Conservation (phyloP, 108 stramenopile species). For the Cyclostephanos tholiformis region DNA sequence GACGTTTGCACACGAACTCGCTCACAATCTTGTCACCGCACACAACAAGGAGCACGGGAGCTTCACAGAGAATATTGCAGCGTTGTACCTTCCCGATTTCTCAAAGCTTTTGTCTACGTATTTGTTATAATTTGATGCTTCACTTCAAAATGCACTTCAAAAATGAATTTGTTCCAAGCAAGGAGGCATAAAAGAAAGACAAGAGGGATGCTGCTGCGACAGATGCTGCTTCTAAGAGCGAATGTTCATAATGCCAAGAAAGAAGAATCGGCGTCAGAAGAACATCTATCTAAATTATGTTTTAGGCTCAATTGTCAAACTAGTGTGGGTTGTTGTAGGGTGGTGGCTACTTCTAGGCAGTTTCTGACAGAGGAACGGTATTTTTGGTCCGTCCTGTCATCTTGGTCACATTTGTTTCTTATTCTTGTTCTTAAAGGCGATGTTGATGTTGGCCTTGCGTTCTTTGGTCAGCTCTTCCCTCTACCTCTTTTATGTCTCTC, state of each 20-base stretch:
- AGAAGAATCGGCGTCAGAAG: not conserved
- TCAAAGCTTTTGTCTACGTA: constrained; percentile 4
- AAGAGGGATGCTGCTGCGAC: constrained; percentile 33
- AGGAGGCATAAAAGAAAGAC: constrained; percentile 66
- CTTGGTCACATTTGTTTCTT: constrained; percentile 25
- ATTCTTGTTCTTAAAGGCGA: no score
- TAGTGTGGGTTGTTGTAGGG: not conserved
- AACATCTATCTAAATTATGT: not conserved
- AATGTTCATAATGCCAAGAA: not conserved
- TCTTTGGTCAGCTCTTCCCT: no score
- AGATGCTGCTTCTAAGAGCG: not conserved
- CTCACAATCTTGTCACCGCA: constrained; percentile 67
- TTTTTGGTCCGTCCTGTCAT: constrained; percentile 12
- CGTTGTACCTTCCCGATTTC: constrained; percentile 34
- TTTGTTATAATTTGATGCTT: not conserved
- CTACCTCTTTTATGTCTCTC: no score
- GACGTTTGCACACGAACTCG: constrained; percentile 65
- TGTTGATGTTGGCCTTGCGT: no score
- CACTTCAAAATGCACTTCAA: no score
- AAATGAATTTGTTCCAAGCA: no score
- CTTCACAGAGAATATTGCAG: constrained; percentile 27
- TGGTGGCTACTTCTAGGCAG: not conserved
- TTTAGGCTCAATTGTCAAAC: not conserved
- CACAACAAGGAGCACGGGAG: constrained; percentile 64
- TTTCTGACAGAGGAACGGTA: constrained; percentile 8